Conservation (phyloP, 1,139 yeast genomes). For the Yamadazyma sp. region DNA sequence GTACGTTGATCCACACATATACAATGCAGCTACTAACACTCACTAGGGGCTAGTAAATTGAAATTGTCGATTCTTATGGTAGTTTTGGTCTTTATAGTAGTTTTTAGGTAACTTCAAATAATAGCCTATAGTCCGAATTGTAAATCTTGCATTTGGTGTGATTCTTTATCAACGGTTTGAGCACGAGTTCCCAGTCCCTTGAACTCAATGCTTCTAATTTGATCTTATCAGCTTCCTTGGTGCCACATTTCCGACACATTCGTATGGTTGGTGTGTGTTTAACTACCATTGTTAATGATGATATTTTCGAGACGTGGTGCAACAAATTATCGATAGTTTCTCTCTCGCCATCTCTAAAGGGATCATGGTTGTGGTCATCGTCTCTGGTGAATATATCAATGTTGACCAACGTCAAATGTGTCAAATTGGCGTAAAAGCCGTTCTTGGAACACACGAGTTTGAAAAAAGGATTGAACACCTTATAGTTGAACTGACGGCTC, state of each 20-base stretch:
- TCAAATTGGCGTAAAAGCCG: conserved; percentile 33
- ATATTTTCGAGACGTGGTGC: conserved; percentile 25
- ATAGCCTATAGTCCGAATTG: conserved; percentile 14
- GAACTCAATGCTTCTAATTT: conserved; percentile 6
- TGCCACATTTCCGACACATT: conserved; percentile 37
- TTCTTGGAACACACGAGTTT: conserved; percentile 41
- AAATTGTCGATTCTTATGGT: not conserved
- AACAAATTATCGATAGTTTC: conserved; percentile 32
- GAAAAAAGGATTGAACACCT: conserved; percentile 42
- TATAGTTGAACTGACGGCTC: conserved; percentile 28
- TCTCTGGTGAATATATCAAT: conserved; percentile 33
- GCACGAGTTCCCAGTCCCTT: conserved; percentile 30
- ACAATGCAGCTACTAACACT: not conserved
- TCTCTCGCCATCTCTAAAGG: conserved; percentile 14
- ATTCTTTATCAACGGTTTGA: conserved; percentile 25
- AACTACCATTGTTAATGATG: conserved; percentile 22
- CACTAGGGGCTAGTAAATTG: not conserved
- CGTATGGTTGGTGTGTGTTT: conserved; percentile 7
- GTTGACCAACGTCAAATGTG: conserved; percentile 27
- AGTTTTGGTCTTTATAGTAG: not conserved
- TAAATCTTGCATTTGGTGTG: conserved; percentile 20
- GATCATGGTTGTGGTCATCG: conserved; percentile 15
- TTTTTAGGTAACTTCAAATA: conserved; percentile 12
- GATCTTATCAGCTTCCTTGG: conserved; percentile 20
- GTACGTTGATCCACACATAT: conserved; percentile 1